phyloP scores from a whole-genome alignment of 495 filamentous ascomycete genomes.

The Aspergillus hancockii region DNA sequence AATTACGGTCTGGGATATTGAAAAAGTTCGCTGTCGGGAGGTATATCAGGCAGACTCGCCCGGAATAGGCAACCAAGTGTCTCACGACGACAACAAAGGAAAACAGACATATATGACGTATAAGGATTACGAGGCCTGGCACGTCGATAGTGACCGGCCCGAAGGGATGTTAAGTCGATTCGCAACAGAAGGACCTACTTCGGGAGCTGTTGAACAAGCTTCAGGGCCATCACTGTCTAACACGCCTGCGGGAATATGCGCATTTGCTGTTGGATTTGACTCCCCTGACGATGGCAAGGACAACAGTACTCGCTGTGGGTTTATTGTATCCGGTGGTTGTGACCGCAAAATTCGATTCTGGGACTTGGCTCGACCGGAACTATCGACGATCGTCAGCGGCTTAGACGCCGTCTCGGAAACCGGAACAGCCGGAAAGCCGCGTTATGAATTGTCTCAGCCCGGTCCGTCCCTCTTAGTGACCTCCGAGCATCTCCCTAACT shows the following conservation, averaged over 20 bases:
- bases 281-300: slow-evolving; percentile 43
- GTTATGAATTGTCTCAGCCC: slow-evolving; percentile 71
- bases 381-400: slow-evolving; percentile 77
- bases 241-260: slow-evolving; percentile 42
- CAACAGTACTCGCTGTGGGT: slow-evolving; percentile 52
- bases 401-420: slow-evolving; percentile 64
- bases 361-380: slow-evolving; percentile 75
- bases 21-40: slow-evolving; percentile 85
- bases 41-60: slow-evolving; percentile 67
- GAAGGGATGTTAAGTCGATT: slow-evolving; percentile 90
- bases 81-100: slow-evolving; percentile 18
- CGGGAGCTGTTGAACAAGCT: slow-evolving; percentile 50
- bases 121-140: slow-evolving; percentile 81
- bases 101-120: slow-evolving; percentile 42
- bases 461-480: slow-evolving; percentile 67
- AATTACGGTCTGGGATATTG: slow-evolving; percentile 93
- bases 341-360: slow-evolving; percentile 93
- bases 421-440: slow-evolving; percentile 51
- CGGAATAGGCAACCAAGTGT: slow-evolving; percentile 14
- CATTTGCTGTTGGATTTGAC: slow-evolving; percentile 54
- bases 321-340: slow-evolving; percentile 81
- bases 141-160: slow-evolving; percentile 84
- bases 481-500: slow-evolving; percentile 65
- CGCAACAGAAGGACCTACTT: slow-evolving; percentile 55
- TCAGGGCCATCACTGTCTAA: slow-evolving; percentile 25